Evolutionary conservation across 805 yeast genomes (phyloP).

Genomic region (Wickerhamiella occidentalis): DNA sequence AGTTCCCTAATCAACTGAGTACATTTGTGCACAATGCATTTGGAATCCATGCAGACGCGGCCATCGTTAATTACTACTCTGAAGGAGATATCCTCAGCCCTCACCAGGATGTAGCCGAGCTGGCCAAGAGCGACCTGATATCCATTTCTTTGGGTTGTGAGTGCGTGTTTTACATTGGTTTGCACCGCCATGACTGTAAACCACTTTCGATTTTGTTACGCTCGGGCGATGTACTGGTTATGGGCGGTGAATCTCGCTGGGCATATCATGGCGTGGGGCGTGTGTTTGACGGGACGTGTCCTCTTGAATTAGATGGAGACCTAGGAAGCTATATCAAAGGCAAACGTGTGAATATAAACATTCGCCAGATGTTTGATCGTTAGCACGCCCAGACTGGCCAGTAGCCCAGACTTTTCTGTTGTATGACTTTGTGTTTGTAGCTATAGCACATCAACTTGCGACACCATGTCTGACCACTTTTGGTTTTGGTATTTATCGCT

Average conservation of each 20-base stretch:
- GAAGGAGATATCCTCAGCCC: slow-evolving; percentile 35
- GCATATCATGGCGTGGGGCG: slow-evolving; percentile 36
- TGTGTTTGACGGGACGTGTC: slow-evolving; percentile 29
- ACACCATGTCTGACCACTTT: not conserved
- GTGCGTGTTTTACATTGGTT: slow-evolving; percentile 30
- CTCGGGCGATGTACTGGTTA: slow-evolving; percentile 32
- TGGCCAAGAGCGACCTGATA: slow-evolving; percentile 28
- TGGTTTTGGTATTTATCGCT: not conserved
- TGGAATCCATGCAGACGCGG: slow-evolving; percentile 29
- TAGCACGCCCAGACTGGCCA: too few species aligned
- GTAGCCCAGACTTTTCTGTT: too few species aligned
- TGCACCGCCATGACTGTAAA: slow-evolving; percentile 15
- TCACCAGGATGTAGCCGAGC: slow-evolving; percentile 35
- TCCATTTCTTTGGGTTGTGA: slow-evolving; percentile 32
- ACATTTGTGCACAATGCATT: slow-evolving; percentile 19
- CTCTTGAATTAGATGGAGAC: slow-evolving; percentile 19
- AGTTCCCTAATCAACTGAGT: slow-evolving; percentile 25
- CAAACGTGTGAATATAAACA: slow-evolving; percentile 32
- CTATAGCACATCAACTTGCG: too few species aligned
- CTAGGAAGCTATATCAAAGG: slow-evolving; percentile 26
- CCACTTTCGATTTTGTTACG: slow-evolving; percentile 30
- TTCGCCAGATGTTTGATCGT: slow-evolving; percentile 29
- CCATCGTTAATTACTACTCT: slow-evolving; percentile 34
- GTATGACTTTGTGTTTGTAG: too few species aligned
- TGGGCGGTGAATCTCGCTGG: slow-evolving; percentile 31